Conservation (phyloP, 768 basidiomycete genomes). For the Hydnum rufescens region DNA sequence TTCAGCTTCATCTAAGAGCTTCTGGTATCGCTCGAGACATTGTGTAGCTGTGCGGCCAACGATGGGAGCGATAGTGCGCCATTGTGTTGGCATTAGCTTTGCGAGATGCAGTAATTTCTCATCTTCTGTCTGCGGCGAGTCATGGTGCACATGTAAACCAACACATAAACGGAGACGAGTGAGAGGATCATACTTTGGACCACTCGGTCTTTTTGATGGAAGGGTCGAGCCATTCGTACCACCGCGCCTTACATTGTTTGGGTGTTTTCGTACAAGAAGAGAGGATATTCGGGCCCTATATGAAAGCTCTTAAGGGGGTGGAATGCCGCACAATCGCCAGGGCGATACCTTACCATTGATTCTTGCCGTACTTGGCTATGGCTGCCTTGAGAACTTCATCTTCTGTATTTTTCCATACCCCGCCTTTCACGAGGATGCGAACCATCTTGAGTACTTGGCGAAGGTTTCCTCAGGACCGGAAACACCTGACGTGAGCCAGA, state of each 20-base stretch:
- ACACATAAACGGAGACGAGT: not conserved
- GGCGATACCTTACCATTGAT: conserved; percentile 51
- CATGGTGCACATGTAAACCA: not conserved
- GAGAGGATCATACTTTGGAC: conserved; percentile 61
- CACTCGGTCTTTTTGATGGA: conserved; percentile 99
- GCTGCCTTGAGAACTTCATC: conserved; percentile 99
- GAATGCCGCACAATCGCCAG: not conserved
- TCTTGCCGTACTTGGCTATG: conserved; percentile 93
- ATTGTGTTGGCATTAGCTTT: conserved; percentile 98
- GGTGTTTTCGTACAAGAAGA: conserved; percentile 95
- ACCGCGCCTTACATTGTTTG: conserved; percentile 97
- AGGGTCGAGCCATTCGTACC: conserved; percentile 99
- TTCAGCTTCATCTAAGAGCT: conserved; percentile 91
- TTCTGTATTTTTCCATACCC: conserved; percentile 6
- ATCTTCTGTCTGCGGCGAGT: conserved; percentile 58
- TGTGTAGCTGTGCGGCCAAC: conserved; percentile 96
- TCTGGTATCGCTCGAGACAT: conserved; percentile 95
- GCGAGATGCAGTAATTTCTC: conserved; percentile 95
- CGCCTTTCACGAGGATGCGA: conserved; percentile 8
- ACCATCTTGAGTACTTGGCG: conserved; percentile 1
- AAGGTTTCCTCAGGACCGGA: not conserved
- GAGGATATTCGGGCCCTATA: conserved; percentile 92
- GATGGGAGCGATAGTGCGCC: conserved; percentile 97
- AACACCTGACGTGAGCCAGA: not conserved
- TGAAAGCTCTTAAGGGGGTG: conserved; percentile 14